phyloP scores from a whole-genome alignment of 495 filamentous ascomycete species.

The Bryoglossum gracile region DNA sequence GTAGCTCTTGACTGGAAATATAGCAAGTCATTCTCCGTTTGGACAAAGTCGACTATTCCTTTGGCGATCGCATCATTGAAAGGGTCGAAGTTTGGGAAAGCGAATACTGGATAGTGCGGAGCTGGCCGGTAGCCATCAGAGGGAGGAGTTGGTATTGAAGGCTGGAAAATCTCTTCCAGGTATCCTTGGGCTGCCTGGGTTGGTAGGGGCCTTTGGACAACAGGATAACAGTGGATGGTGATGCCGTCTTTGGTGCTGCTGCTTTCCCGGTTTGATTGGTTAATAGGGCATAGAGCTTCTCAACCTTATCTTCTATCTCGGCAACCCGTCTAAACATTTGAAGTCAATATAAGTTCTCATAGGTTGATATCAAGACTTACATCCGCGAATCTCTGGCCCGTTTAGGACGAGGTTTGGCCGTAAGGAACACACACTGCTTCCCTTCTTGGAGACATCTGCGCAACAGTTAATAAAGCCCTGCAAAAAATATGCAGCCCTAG shows the following conservation, averaged over 20 bases:
- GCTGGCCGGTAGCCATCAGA: not conserved
- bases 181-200: too few relatives aligned
- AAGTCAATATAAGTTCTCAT: not conserved
- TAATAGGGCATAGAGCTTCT: constrained; percentile 18
- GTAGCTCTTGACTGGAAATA: constrained; percentile 7
- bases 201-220: not conserved
- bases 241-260: not conserved
- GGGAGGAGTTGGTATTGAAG: not conserved
- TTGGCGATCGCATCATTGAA: constrained; percentile 21
- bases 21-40: constrained; percentile 10
- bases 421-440: constrained; percentile 21
- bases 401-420: constrained; percentile 23
- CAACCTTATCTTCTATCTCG: constrained; percentile 26
- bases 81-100: constrained; percentile 9
- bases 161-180: too few relatives aligned
- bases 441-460: constrained; percentile 20
- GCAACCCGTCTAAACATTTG: constrained; percentile 16
- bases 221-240: not conserved
- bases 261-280: not conserved
- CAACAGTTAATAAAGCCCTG: not conserved
- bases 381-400: constrained; percentile 20
- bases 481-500: not conserved
- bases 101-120: not conserved
- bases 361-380: constrained; percentile 1
- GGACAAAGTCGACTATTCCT: constrained; percentile 11